Evolutionary conservation across 768 basidiomycete species (phyloP), one percentile per base, ranked within the genome.

Genomic region (Coprinopsis marcescibilis): DNA sequence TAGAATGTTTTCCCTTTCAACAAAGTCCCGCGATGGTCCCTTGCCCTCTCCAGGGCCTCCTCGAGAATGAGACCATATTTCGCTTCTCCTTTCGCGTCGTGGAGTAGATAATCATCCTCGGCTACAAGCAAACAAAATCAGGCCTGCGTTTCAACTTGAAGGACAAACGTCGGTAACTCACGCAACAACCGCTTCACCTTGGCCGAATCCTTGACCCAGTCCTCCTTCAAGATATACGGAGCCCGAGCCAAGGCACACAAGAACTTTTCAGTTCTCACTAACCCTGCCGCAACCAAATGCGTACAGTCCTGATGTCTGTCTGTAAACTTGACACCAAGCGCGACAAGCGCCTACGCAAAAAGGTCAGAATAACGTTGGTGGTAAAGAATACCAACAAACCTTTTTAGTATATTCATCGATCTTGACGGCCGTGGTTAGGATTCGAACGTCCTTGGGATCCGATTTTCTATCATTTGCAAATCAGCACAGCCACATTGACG

Each of bases 231-330:
- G 38, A 94, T 69, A 50, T 69, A 71, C 0, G 86, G 83, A 0
- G 75, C 78, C 0, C 63, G 63, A 0, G 85, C 72, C 54, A 95
- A 67, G 0, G 88, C 89, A 54, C 81, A 81, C 0, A 96, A 70
- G 59, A 95, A 86, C 61, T 95, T 96, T 58, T 92, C 87, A 1
- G 93, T 95, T 3, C 92, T 77, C 4, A 83, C 79, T 20, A 94
- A 69, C 21, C 71, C 69, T 26, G 74, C 76, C 8, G 80, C 77
- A 38, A 95, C 62, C 11, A 96, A 72, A 64, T 94, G 89, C 0
- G 90, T 95, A 56, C 85, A 89, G 45, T 89, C 81, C 1, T 62
- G 57, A 0, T 84, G 70, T 26, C 78, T 75, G 1, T 73, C 71
- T 6, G 80, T 79, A 48, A 81, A 67, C 52, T 75, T 80, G 6